Evolutionary conservation across 345 rosid species (phyloP), one percentile per base, ranked within the genome.

Genomic region (Kandelia obovata): DNA sequence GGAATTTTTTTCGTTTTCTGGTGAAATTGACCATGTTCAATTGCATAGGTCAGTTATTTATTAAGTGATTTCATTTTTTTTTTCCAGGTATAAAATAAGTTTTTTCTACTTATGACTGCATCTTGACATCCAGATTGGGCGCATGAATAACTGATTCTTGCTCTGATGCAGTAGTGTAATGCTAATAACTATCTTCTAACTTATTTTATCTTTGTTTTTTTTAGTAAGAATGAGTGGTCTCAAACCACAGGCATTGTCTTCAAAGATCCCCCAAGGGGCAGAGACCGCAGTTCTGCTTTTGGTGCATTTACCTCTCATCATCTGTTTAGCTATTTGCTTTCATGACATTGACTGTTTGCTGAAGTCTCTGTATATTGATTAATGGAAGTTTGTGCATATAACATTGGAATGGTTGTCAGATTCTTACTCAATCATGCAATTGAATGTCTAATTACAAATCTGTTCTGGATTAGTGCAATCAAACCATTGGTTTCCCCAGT

Each of bases 1-100:
- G 85, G 98, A 93, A 79, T 93, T 93, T 74, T 93, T 90, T 74
- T 93, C 98, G 58, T 89, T 89, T 71, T 87, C 97, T 31, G 98
- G 98, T 66, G 92, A 89, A 37, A 87, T 92, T 56, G 85, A 83
- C 78, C 72, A 75, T 70, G 82, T 90, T 28, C 88, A 88, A 62
- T 58, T 87, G 78, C 85, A 65, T n/a, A 73, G 87, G 98, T 88
- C 57, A 27, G 61, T 70, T 34, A 25, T 55, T 65, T 5, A 52
- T 2, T 5, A 31, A 31, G 73, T 21, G 32, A 25, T 62, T 53
- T 35, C 37, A 26, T 5, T 61, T 56, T 80, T 21, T 21, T 26
- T 30, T 28, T n/a, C 8, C 16, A 53, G 31, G 25, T 2, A 13
- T 19, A 13, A 59, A 28, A 3, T 27, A 47, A 39, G 4, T n/a